Evolutionary conservation across 495 filamentous ascomycete genomes (phyloP).

Genomic region (Neurospora sp.): DNA sequence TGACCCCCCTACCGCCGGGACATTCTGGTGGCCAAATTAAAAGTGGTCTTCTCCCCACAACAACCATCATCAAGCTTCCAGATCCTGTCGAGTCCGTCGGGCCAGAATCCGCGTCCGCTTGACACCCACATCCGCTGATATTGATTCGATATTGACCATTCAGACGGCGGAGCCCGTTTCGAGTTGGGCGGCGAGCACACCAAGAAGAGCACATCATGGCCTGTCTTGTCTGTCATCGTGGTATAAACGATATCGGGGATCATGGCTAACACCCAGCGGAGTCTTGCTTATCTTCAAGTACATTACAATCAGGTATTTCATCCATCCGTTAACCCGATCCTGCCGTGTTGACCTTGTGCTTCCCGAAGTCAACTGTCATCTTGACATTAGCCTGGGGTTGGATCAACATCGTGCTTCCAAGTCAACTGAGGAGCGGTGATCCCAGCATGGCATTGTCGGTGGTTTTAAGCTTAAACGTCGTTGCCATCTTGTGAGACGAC

Average conservation of each 20-base stretch:
- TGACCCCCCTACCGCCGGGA: neutral
- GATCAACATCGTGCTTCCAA: neutral
- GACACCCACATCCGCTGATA: neutral
- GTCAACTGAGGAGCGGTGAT: neutral
- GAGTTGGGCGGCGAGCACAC: neutral
- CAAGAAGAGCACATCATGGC: neutral
- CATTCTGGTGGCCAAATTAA: neutral
- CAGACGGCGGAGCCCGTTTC: neutral
- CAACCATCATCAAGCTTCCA: neutral
- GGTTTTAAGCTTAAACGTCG: neutral
- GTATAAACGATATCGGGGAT: neutral
- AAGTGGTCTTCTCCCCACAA: neutral
- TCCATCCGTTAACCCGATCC: neutral
- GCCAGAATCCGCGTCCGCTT: neutral
- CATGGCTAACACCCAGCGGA: neutral
- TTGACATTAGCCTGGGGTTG: neutral
- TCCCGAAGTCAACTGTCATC: neutral
- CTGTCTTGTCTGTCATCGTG: neutral
- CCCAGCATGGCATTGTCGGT: neutral
- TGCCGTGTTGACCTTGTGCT: neutral
- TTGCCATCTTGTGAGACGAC: neutral
- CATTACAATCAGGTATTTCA: neutral
- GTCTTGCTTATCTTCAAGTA: neutral
- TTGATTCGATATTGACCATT: neutral
- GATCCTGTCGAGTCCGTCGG: neutral